Conservation (phyloP, 345 rosid genomes). For the Lenwebbia sp. region DNA sequence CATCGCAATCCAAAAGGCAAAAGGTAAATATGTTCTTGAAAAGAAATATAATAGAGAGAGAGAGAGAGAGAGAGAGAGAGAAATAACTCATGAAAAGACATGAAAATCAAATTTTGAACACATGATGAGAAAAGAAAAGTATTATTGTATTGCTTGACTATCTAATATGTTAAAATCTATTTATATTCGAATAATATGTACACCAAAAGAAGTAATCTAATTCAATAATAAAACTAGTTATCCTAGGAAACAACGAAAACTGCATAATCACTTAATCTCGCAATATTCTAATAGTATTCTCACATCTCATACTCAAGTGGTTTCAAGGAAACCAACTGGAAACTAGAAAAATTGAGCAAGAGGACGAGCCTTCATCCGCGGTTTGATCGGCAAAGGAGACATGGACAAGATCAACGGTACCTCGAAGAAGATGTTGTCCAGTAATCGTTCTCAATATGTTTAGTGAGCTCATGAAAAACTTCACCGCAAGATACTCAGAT, state of each 20-base stretch:
- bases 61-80: background rate
- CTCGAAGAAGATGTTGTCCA: background rate
- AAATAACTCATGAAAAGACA: background rate
- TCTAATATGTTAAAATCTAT: background rate
- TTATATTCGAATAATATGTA: background rate
- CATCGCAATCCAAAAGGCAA: background rate
- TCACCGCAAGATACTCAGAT: no score
- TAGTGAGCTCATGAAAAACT: background rate
- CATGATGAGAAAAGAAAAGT: background rate
- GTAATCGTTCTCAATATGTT: background rate
- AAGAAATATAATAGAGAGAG: no score
- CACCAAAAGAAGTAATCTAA: background rate
- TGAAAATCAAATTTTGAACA: background rate
- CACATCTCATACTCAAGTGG: background rate
- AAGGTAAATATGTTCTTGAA: background rate
- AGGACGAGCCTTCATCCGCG: background rate
- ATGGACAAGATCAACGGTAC: background rate
- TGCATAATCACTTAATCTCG: background rate
- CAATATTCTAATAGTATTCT: background rate
- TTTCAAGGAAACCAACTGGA: background rate
- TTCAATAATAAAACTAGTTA: background rate
- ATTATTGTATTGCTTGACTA: background rate
- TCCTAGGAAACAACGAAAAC: background rate
- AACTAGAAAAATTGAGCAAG: no score
- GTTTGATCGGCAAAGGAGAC: background rate